These are phyloP conservation scores for Boletus calvinii DNA, from an alignment of 1,284 basidiomycete species.

Conservation along the genomic window DNA sequence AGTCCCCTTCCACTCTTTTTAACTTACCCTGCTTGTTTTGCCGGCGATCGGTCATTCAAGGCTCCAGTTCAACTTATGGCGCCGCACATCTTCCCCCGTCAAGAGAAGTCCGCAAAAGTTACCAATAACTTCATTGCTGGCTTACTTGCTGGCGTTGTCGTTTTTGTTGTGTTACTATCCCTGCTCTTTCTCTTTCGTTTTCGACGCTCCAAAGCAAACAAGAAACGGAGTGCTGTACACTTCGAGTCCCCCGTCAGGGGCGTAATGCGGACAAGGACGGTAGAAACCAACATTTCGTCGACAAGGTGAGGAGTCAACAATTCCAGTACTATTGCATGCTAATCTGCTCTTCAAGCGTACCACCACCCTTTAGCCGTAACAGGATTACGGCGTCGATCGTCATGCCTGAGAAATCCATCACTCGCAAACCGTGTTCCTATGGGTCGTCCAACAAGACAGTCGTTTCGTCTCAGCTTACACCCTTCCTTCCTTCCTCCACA, in stretches of 20 bases:
- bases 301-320: slow-evolving; percentile 15
- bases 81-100: slow-evolving; percentile 10
- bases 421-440: slow-evolving; percentile 31
- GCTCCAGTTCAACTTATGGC: slow-evolving; percentile 20
- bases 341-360: slow-evolving; percentile 7
- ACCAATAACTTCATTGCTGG: slow-evolving; percentile 43
- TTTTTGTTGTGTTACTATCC: slow-evolving; percentile 28
- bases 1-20: slow-evolving; percentile 13
- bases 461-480: slow-evolving; percentile 43
- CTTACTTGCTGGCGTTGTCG: slow-evolving; percentile 8
- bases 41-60: background rate
- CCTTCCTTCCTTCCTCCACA: slow-evolving; percentile 38
- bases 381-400: slow-evolving; percentile 46
- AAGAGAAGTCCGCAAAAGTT: background rate
- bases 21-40: slow-evolving; percentile 12
- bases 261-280: slow-evolving; percentile 32
- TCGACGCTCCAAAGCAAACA: slow-evolving; percentile 40
- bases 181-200: slow-evolving; percentile 36
- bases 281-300: slow-evolving; percentile 2
- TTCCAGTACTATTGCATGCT: background rate
- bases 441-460: slow-evolving; percentile 35
- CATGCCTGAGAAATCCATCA: slow-evolving; percentile 51
- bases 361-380: slow-evolving; percentile 42
- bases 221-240: slow-evolving; percentile 43
- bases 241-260: slow-evolving; percentile 43